phyloP scores from a whole-genome alignment of 352 stramenopile genomes.

The Pythium diclinum region DNA sequence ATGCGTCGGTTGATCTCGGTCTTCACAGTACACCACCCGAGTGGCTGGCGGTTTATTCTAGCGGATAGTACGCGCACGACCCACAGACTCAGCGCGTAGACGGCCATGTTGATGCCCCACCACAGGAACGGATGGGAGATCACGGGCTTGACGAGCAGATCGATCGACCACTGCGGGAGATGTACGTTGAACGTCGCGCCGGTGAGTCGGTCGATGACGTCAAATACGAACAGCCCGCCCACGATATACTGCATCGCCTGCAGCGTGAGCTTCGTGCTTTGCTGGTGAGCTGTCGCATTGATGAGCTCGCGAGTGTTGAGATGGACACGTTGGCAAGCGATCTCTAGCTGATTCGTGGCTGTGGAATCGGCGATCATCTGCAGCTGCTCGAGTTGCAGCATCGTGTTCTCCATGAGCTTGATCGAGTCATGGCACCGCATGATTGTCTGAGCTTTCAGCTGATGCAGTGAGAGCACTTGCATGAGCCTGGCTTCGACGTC shows the following conservation, averaged over 20 bases:
- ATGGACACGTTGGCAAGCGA: conserved; percentile 85
- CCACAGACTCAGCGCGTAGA: conserved; percentile 63
- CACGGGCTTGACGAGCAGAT: conserved; percentile 40
- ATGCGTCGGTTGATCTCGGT: conserved; percentile 63
- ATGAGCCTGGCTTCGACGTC: conserved; percentile 76
- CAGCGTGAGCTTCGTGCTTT: conserved; percentile 66
- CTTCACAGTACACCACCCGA: conserved; percentile 87
- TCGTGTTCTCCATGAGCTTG: conserved; percentile 93
- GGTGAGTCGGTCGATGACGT: conserved; percentile 93
- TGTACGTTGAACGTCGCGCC: conserved; percentile 91
- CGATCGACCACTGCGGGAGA: conserved; percentile 69
- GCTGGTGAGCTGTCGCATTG: conserved; percentile 67
- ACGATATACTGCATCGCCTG: conserved; percentile 93
- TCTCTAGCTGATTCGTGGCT: conserved; percentile 87
- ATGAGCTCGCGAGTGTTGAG: conserved; percentile 88
- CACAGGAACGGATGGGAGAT: conserved; percentile 58
- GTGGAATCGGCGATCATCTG: conserved; percentile 92
- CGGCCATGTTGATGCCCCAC: conserved; percentile 91
- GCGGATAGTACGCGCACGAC: conserved; percentile 46
- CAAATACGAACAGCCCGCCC: conserved; percentile 91
- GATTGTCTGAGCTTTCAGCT: conserved; percentile 87
- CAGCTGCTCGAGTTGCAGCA: conserved; percentile 92
- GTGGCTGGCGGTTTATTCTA: conserved; percentile 46
- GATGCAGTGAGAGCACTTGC: conserved; percentile 89
- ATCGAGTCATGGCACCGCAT: conserved; percentile 93